Conservation (phyloP, 2,329 filamentous ascomycete species). For the Penicillium sp. region DNA sequence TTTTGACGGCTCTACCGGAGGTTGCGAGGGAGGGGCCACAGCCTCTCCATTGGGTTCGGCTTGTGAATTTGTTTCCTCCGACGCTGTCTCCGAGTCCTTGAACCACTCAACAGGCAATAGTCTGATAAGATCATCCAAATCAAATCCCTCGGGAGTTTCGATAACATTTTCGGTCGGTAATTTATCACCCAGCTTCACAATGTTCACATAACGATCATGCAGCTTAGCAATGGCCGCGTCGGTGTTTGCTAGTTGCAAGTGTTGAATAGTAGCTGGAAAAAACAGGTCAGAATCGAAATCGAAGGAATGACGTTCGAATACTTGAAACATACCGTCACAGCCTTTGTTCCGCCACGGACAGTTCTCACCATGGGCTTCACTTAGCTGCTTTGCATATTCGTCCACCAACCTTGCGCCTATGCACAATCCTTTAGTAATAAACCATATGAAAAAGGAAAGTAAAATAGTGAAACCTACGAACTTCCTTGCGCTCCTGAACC, state of each 20-base stretch:
- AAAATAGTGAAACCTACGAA: slow-evolving; percentile 34
- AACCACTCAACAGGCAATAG: slow-evolving; percentile 31
- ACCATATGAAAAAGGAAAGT: not conserved
- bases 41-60: not conserved
- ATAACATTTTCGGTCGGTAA: slow-evolving; percentile 33
- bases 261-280: slow-evolving; percentile 60
- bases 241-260: slow-evolving; percentile 64
- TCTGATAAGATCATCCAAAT: slow-evolving; percentile 31
- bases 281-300: slow-evolving; percentile 15
- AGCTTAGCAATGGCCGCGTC: slow-evolving; percentile 59
- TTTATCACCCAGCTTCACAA: slow-evolving; percentile 40
- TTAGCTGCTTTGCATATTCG: slow-evolving; percentile 71
- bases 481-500: slow-evolving; percentile 43
- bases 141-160: slow-evolving; percentile 31
- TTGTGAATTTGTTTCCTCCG: not conserved
- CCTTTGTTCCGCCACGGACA: slow-evolving; percentile 85
- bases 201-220: slow-evolving; percentile 62
- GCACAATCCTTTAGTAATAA: not conserved
- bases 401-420: slow-evolving; percentile 67
- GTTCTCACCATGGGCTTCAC: slow-evolving; percentile 72
- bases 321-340: slow-evolving; percentile 69
- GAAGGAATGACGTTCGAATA: not conserved
- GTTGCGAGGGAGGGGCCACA: slow-evolving; percentile 2
- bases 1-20: slow-evolving; percentile 10
- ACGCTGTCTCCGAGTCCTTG: slow-evolving; percentile 1